phyloP scores from a whole-genome alignment of 2,329 filamentous ascomycete genomes.

The Ophiocordyceps camponoti-saundersi region DNA sequence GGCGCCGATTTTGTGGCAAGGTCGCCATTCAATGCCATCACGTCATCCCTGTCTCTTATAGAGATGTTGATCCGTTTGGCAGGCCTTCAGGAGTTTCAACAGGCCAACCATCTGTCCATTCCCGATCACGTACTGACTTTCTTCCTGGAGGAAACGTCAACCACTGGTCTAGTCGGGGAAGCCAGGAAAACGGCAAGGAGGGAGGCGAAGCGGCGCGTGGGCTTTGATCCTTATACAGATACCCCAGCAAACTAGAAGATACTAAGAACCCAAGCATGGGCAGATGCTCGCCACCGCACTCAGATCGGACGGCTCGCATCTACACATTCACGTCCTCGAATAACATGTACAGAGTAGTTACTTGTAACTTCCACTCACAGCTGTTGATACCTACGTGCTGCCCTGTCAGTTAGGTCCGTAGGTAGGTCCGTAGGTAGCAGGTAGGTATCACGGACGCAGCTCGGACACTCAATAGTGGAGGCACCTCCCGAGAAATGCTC shows the following conservation, averaged over 20 bases:
- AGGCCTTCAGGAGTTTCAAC: slow-evolving; percentile 81
- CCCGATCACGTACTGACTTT: slow-evolving; percentile 80
- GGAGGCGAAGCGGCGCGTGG: slow-evolving; percentile 30
- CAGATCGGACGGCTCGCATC: no score
- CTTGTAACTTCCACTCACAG: no score
- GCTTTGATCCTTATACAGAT: slow-evolving; percentile 40
- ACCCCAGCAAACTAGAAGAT: slow-evolving; percentile 11
- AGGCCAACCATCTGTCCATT: slow-evolving; percentile 75
- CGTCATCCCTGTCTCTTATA: slow-evolving; percentile 52
- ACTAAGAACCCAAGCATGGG: no score
- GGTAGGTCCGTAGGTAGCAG: no score
- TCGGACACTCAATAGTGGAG: no score
- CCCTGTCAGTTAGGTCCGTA: no score
- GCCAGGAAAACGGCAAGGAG: slow-evolving; percentile 24
- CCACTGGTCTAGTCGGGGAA: slow-evolving; percentile 29
- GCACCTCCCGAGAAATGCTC: no score
- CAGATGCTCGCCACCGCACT: no score
- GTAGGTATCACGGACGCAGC: no score
- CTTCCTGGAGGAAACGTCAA: slow-evolving; percentile 52
- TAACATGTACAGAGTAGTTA: no score
- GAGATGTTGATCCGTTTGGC: slow-evolving; percentile 78
- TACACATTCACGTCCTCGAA: no score
- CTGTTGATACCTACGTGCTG: no score
- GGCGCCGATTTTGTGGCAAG: slow-evolving; percentile 16
- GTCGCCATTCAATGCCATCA: slow-evolving; percentile 34